Base-by-base conservation (phyloP, 805 yeast genomes). In the Ogataea pini region DNA sequence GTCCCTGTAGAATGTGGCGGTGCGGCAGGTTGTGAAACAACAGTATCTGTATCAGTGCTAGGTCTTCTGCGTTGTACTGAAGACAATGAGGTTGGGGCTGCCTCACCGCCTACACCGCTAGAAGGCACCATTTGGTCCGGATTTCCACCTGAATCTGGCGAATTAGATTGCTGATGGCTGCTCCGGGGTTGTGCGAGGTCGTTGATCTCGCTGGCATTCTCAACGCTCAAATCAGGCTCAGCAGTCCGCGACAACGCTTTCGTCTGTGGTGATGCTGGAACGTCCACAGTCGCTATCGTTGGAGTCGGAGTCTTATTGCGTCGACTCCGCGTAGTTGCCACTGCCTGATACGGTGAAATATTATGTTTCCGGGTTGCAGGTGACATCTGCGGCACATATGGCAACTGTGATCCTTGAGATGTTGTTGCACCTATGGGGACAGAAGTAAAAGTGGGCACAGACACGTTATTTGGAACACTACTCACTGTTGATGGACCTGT, bases 171-270 rank as follows among this genome's bases (percentile, higher is more conserved):
- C 8, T 40, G 48, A n/a, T 45, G 41, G 36, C 46, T 48, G 8
- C 47, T 51, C 44, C 54, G 50, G 7, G 56, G 39, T 7, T 49
- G 41, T 8, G 60, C 50, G 5, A 44, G 47, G 32, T 60, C 65
- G 34, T 57, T 57, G 40, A 57, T 37, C 24, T 62, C 66, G 33
- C 61, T 53, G 13, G 61, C 49, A 20, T 56, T 61, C 41, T 60
- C 62, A 10, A 57, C 47, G 33, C 61, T 55, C 53, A 55, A 48
- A 45, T 61, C 66, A 3, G 63, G 43, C 39, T 60, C 63, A n/a
- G 46, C 42, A 20, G 53, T 50, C 34, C 51, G 56, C 17, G 57
- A 44, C 3, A 54, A 43, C 3, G 52, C 36, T 43, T 51, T 61
- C 33, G 54, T 47, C 42, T 48, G 56, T 2, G 63, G 64, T n/a